phyloP scores from a whole-genome alignment of 345 rosid species.

The Salix purpurea region DNA sequence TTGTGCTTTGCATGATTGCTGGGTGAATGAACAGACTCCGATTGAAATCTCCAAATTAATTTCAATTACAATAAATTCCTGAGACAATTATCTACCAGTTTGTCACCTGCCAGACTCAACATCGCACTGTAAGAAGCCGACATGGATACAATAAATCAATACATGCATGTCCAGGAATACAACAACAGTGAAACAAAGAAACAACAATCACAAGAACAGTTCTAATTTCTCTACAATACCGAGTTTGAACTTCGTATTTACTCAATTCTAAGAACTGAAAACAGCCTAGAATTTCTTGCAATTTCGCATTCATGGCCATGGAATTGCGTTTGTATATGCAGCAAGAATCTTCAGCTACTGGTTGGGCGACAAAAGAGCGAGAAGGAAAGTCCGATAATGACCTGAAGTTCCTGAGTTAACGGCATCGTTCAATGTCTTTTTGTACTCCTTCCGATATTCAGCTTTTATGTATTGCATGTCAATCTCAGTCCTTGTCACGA shows the following conservation, averaged over 20 bases:
- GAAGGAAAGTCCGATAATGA: conserved; percentile 56
- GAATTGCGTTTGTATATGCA: background rate
- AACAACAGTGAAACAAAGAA: too few relatives aligned
- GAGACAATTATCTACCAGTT: background rate
- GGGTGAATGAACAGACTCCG: too few relatives aligned
- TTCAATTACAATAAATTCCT: background rate
- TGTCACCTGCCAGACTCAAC: background rate
- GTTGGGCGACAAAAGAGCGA: conserved; percentile 54
- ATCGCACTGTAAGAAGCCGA: background rate
- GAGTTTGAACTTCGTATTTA: background rate
- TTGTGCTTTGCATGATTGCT: too few relatives aligned
- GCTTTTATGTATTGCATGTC: conserved; percentile 69
- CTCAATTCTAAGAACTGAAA: background rate
- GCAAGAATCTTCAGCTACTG: conserved; percentile 14
- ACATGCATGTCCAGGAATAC: background rate
- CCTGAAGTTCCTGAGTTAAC: conserved; percentile 67
- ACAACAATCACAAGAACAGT: too few relatives aligned
- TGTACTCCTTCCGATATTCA: conserved; percentile 56
- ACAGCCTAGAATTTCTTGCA: background rate
- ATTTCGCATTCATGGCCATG: background rate
- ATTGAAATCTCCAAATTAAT: too few relatives aligned
- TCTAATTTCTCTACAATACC: background rate
- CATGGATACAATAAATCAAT: background rate
- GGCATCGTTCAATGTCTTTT: conserved; percentile 50
- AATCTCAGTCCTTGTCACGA: conserved; percentile 63